These are phyloP conservation scores for Epichloe coenophiala DNA, from an alignment of 2,329 filamentous ascomycete species.

Conservation along the genomic window DNA sequence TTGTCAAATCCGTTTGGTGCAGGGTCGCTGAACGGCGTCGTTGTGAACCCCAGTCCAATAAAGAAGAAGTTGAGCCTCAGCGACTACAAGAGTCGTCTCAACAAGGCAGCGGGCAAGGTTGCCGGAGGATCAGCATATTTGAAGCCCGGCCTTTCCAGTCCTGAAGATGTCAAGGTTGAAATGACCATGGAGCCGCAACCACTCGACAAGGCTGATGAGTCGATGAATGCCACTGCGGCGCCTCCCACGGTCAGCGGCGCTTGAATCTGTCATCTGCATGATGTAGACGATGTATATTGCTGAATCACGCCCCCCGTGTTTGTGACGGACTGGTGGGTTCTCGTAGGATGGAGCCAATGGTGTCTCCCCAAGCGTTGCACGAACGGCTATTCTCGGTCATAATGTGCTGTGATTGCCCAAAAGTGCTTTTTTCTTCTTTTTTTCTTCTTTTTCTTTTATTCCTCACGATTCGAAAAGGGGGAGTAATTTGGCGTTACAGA, in stretches of 20 bases:
- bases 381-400: too few species aligned
- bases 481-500: background rate
- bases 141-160: conserved; percentile 22
- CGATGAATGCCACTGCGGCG: conserved; percentile 4
- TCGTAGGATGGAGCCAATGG: background rate
- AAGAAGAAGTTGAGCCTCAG: conserved; percentile 57
- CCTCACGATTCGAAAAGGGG: background rate
- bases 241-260: conserved; percentile 13
- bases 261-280: conserved; percentile 12
- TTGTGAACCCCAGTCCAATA: conserved; percentile 41
- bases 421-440: background rate
- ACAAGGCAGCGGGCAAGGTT: conserved; percentile 34
- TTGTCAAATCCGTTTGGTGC: conserved; percentile 32
- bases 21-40: conserved; percentile 27
- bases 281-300: background rate
- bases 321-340: background rate
- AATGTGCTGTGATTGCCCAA: background rate
- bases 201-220: conserved; percentile 16
- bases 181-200: conserved; percentile 18
- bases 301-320: background rate
- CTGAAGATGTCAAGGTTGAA: conserved; percentile 24
- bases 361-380: background rate
- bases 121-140: conserved; percentile 14
- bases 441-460: background rate
- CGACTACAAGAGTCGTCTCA: conserved; percentile 49